Base-by-base conservation (phyloP, 2,329 filamentous ascomycete genomes). In the Phoma sp. region DNA sequence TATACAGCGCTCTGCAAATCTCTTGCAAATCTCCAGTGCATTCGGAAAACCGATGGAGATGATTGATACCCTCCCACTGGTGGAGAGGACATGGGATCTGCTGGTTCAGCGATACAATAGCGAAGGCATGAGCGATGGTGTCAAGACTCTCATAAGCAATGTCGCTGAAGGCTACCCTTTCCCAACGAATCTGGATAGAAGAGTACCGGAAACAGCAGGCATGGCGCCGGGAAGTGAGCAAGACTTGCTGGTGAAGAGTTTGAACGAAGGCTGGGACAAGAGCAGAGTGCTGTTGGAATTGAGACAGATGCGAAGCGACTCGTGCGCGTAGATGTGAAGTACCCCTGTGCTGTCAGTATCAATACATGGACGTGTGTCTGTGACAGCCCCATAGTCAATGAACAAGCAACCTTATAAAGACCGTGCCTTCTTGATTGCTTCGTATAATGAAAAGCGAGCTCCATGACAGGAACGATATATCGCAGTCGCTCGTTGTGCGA, bases 31-130 rank as follows among this genome's bases (percentile, higher is more conserved):
- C 27, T 86, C 82, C 58, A 82, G 80, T 55, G 83, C 84, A 0
- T 84, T 88, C 62, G 85, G 85, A 0, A 86, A 86, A 64, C 77
- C 85, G 0, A 89, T 88, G 85, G 86, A 88, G 72, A 79, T 65
- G 0, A 76, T 88, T 8, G 82, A 88, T 60, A 75, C 78, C 0
- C 47, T 82, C 10, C 78, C 80, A 3, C 60, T 84, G 23, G 67
- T 84, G 2, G 77, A 79, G 39, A 67, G 47, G 22, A 78, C 73
- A 2, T 85, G 80, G 79, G 72, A 78, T 4, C 47, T 64, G 2
- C 30, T 84, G 36, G 52, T 38, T 30, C 55, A 57, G 7, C 66
- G 71, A 52, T 75, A 75, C 54, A 60, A 66, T 25, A 46, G 52
- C 4, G 38, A 78, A 22, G 77, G 79, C 0, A 25, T 78, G 49